These are phyloP conservation scores for Clathrus columnatus DNA, from an alignment of 768 basidiomycete genomes.

Conservation along the genomic window DNA sequence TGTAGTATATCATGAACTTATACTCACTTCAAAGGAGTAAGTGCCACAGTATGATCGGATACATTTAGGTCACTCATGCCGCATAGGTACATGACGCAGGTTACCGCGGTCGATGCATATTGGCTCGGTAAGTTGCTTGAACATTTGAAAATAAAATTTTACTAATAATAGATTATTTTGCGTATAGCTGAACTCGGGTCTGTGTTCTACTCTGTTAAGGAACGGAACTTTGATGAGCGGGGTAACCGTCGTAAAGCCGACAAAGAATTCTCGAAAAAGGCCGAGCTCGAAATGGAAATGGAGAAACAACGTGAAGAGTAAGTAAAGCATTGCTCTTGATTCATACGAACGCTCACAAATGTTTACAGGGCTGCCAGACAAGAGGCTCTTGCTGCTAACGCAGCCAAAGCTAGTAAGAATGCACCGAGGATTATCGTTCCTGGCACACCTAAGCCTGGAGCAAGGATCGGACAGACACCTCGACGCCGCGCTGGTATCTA, in stretches of 20 bases:
- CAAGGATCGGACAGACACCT: slow-evolving; percentile 67
- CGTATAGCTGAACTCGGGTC: slow-evolving; percentile 89
- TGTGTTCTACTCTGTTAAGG: slow-evolving; percentile 95
- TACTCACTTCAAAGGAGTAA: slow-evolving; percentile 80
- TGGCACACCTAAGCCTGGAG: slow-evolving; percentile 67
- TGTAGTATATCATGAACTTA: slow-evolving; percentile 94
- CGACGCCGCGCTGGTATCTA: slow-evolving; percentile 62
- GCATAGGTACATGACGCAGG: slow-evolving; percentile 88
- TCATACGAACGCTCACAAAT: slow-evolving; percentile 7
- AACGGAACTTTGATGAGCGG: slow-evolving; percentile 93
- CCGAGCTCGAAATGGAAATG: slow-evolving; percentile 89
- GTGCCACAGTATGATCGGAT: slow-evolving; percentile 2
- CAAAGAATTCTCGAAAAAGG: slow-evolving; percentile 84
- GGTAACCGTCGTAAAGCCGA: slow-evolving; percentile 71
- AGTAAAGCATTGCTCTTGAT: slow-evolving; percentile 15
- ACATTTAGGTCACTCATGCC: slow-evolving; percentile 17
- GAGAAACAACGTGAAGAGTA: slow-evolving; percentile 74
- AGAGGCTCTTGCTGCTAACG: slow-evolving; percentile 50
- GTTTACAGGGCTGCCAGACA: slow-evolving; percentile 48
- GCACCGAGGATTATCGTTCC: slow-evolving; percentile 67
- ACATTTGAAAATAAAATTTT: neutral
- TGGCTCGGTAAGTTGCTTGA: slow-evolving; percentile 69
- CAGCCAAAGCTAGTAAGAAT: slow-evolving; percentile 43
- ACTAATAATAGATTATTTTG: slow-evolving; percentile 13
- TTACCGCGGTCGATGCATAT: slow-evolving; percentile 95